Percentiles rank a stretch among this genome's conserved stretches.
Evolutionary conservation across 2,329 filamentous ascomycete genomes (phyloP).

Genomic region (Metarhizium album): DNA sequence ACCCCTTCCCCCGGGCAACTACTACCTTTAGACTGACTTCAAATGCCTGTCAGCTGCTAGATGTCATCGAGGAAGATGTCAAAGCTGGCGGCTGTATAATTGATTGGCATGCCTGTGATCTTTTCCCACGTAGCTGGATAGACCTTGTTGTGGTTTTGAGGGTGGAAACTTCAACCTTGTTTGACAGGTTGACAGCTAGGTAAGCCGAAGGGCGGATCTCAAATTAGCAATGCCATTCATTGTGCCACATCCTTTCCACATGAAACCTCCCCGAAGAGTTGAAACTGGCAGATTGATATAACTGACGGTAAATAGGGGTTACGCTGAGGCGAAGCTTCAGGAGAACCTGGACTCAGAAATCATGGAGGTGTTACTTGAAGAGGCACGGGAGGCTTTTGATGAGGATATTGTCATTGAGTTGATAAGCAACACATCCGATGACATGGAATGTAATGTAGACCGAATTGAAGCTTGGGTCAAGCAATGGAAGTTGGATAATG

Average conservation of each 20-base stretch:
- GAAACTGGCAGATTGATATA: neutral
- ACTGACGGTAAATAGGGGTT: constrained; percentile 44
- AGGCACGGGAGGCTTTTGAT: constrained; percentile 79
- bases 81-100: constrained; percentile 75
- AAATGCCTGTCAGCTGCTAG: constrained; percentile 51
- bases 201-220: constrained; percentile 22
- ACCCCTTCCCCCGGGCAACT: too few relatives aligned
- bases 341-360: constrained; percentile 97
- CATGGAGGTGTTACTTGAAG: constrained; percentile 86
- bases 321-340: constrained; percentile 77
- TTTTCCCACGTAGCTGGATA: constrained; percentile 89
- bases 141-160: constrained; percentile 89
- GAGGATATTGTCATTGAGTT: constrained; percentile 84
- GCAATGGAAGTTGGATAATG: constrained; percentile 53
- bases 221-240: neutral
- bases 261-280: neutral
- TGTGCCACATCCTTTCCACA: neutral
- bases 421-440: constrained; percentile 66
- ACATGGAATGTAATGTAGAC: constrained; percentile 83
- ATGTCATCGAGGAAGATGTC: constrained; percentile 76
- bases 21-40: constrained; percentile 10
- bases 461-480: constrained; percentile 72
- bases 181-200: constrained; percentile 72
- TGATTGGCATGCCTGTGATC: constrained; percentile 96
- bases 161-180: constrained; percentile 68